These are phyloP conservation scores for Neophaeococcomyces mojaviensis DNA, from an alignment of 2,329 filamentous ascomycete species.

Conservation along the genomic window DNA sequence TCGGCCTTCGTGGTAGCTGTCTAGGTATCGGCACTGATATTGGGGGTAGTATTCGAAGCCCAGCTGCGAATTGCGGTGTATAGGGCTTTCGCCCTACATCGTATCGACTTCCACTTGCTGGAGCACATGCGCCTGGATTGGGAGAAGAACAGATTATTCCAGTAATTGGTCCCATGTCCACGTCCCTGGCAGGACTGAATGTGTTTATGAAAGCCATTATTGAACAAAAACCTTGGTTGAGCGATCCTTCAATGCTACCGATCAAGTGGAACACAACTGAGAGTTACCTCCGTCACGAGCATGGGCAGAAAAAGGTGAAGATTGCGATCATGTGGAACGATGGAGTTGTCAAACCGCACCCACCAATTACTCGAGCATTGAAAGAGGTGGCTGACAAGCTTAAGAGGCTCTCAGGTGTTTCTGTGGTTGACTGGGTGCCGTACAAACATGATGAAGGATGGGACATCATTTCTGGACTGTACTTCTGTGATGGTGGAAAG, in stretches of 20 bases:
- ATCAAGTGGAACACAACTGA: conserved; percentile 42
- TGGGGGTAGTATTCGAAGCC: conserved; percentile 33
- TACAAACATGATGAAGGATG: conserved; percentile 44
- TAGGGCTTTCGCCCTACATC: conserved; percentile 36
- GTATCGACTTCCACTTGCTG: conserved; percentile 30
- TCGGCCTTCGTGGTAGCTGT: conserved; percentile 45
- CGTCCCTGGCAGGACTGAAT: conserved; percentile 42
- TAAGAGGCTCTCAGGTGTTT: conserved; percentile 39
- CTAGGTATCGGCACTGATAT: conserved; percentile 51
- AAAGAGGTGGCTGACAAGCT: conserved; percentile 39
- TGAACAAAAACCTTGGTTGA: conserved; percentile 42
- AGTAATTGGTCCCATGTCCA: conserved; percentile 49
- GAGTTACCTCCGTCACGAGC: conserved; percentile 9
- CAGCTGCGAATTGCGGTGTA: conserved; percentile 34
- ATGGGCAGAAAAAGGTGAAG: conserved; percentile 33
- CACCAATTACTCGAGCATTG: conserved; percentile 51
- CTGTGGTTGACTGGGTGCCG: conserved; percentile 46
- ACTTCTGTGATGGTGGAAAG: conserved; percentile 55
- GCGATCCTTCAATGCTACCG: conserved; percentile 46
- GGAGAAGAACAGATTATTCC: conserved; percentile 32
- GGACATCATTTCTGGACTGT: conserved; percentile 39
- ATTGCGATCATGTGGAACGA: conserved; percentile 61
- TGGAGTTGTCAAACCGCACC: conserved; percentile 56
- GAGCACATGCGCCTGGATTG: conserved; percentile 9
- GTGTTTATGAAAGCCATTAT: conserved; percentile 38